These are phyloP conservation scores for Neonectria magnoliae DNA, from an alignment of 2,329 filamentous ascomycete genomes.

Conservation along the genomic window DNA sequence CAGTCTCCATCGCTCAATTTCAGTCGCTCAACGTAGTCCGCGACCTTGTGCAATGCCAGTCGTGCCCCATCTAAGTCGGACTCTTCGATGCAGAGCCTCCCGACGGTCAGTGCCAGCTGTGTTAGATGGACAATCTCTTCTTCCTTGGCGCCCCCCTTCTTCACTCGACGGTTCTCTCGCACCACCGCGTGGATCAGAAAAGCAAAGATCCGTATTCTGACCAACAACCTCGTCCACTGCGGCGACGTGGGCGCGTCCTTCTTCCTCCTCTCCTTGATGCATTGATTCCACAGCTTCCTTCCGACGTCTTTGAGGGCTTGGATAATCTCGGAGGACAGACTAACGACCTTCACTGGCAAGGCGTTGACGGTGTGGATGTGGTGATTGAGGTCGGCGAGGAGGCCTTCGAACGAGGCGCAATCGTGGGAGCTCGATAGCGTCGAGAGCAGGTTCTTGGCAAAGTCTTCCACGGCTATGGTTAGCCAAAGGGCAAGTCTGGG, in stretches of 20 bases:
- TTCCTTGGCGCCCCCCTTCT: slow-evolving; percentile 37
- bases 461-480: slow-evolving; percentile 36
- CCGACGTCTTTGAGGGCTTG: slow-evolving; percentile 65
- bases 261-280: slow-evolving; percentile 59
- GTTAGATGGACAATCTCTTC: slow-evolving; percentile 66
- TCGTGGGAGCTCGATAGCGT: slow-evolving; percentile 33
- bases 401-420: slow-evolving; percentile 54
- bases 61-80: slow-evolving; percentile 66
- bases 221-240: slow-evolving; percentile 46
- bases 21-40: slow-evolving; percentile 57
- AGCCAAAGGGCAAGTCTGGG: background rate
- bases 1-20: slow-evolving; percentile 12
- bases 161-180: slow-evolving; percentile 49
- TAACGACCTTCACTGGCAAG: slow-evolving; percentile 13
- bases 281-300: slow-evolving; percentile 73
- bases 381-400: slow-evolving; percentile 45
- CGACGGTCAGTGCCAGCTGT: slow-evolving; percentile 74
- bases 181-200: slow-evolving; percentile 73
- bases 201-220: slow-evolving; percentile 63
- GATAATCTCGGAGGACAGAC: slow-evolving; percentile 13
- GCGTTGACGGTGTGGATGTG: slow-evolving; percentile 39
- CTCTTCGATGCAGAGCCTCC: slow-evolving; percentile 60
- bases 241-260: slow-evolving; percentile 31
- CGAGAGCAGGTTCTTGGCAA: slow-evolving; percentile 40
- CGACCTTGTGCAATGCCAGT: slow-evolving; percentile 71